Conservation (phyloP, 148 eudicot species). For the Fagopyrum homotropicum region DNA sequence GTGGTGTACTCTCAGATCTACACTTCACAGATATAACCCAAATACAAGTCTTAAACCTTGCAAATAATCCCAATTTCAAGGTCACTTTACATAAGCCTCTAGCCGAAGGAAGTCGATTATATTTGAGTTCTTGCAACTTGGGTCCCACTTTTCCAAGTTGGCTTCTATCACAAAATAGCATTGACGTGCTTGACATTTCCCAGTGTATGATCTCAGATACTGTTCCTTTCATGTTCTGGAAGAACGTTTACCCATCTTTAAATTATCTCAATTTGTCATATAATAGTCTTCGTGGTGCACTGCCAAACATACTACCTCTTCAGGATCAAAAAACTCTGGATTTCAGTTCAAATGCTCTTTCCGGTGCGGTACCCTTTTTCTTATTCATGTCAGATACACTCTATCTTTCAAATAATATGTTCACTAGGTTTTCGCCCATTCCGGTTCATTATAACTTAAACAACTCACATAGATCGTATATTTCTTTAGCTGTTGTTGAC, state of each 20-base stretch:
- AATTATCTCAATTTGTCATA: neutral
- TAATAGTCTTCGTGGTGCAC: neutral
- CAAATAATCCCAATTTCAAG: neutral
- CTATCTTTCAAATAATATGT: neutral
- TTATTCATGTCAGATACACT: neutral
- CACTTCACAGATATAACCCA: neutral
- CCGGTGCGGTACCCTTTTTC: neutral
- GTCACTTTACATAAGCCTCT: neutral
- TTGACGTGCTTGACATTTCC: neutral
- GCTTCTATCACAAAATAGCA: neutral
- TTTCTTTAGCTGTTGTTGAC: neutral
- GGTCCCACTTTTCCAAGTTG: slow-evolving; percentile 6
- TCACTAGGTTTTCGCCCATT: neutral
- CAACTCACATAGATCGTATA: neutral
- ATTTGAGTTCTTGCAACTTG: neutral
- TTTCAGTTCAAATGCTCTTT: neutral
- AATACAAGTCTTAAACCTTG: neutral
- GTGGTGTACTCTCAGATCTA: neutral
- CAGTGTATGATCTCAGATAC: neutral
- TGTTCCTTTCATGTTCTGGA: neutral
- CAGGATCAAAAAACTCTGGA: neutral
- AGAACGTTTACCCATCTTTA: neutral
- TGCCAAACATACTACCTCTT: neutral
- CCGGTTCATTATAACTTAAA: neutral
- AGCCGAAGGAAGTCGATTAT: neutral